phyloP scores from a whole-genome alignment of 1,139 yeast genomes.

The Saccharomyces hybrid region DNA sequence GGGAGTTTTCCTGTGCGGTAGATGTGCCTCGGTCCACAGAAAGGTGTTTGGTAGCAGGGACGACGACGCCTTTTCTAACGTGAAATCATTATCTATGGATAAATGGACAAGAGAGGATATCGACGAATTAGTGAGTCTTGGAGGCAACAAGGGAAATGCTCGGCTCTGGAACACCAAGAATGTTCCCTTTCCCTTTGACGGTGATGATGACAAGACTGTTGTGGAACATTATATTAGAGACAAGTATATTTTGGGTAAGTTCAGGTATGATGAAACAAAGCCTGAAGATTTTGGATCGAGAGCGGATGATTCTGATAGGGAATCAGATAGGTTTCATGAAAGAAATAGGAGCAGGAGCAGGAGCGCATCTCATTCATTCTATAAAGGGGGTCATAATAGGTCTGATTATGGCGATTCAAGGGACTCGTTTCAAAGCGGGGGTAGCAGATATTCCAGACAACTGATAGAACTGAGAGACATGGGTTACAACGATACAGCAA shows the following conservation, averaged over 20 bases:
- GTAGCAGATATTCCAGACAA: slow-evolving; percentile 12
- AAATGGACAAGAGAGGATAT: slow-evolving; percentile 45
- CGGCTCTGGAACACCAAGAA: slow-evolving; percentile 38
- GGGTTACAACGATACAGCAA: slow-evolving; percentile 28
- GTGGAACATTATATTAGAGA: slow-evolving; percentile 50
- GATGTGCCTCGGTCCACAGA: slow-evolving; percentile 57
- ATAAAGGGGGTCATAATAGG: slow-evolving; percentile 4
- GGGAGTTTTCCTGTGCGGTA: slow-evolving; percentile 67
- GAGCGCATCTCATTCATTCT: slow-evolving; percentile 5
- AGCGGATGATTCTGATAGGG: background rate
- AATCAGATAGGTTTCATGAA: slow-evolving; percentile 2
- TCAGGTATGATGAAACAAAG: slow-evolving; percentile 36
- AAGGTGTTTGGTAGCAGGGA: slow-evolving; percentile 30
- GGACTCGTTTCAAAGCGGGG: background rate
- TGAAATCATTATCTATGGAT: slow-evolving; percentile 58
- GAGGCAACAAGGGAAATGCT: slow-evolving; percentile 31
- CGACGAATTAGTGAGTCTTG: slow-evolving; percentile 23
- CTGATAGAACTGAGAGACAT: slow-evolving; percentile 22
- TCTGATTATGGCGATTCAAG: slow-evolving; percentile 6
- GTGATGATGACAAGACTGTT: slow-evolving; percentile 33
- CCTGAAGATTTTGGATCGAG: slow-evolving; percentile 21
- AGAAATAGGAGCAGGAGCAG: slow-evolving; percentile 7
- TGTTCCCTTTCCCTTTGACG: slow-evolving; percentile 63
- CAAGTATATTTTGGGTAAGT: slow-evolving; percentile 49
- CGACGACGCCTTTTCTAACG: slow-evolving; percentile 31